Percentiles rank a stretch among this genome's conserved stretches.
These are phyloP conservation scores for Populus deltoides DNA, from an alignment of 345 rosid species.

Conservation along the genomic window DNA sequence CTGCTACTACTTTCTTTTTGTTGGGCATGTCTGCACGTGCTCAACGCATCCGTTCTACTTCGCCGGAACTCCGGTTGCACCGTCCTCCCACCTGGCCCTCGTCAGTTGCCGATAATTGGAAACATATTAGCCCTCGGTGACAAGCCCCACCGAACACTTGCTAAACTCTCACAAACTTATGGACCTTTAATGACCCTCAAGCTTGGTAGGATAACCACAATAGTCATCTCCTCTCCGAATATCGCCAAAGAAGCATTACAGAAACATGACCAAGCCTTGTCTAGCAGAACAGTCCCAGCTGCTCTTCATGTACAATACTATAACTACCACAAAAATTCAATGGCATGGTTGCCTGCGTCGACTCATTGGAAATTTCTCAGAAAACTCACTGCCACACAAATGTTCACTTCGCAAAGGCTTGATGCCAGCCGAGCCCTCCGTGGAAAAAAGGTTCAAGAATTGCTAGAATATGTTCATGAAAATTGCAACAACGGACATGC, in stretches of 20 bases:
- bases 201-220: not conserved
- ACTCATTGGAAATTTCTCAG: constrained; percentile 13
- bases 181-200: constrained; percentile 16
- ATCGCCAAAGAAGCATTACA: constrained; percentile 4
- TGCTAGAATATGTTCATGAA: constrained; percentile 5
- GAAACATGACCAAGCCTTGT: constrained; percentile 8
- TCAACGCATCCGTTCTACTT: no score
- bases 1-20: no score
- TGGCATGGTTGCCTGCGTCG: not conserved
- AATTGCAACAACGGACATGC: not conserved
- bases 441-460: constrained; percentile 8
- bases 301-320: not conserved
- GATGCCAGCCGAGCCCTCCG: constrained; percentile 12
- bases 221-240: not conserved
- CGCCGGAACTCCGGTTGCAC: no score
- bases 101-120: not conserved
- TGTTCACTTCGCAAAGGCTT: constrained; percentile 21
- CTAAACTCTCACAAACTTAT: not conserved
- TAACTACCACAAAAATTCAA: not conserved
- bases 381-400: constrained; percentile 1
- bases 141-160: not conserved
- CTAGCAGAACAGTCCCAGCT: not conserved
- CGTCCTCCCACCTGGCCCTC: no score
- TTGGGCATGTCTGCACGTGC: no score
- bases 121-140: not conserved